Evolutionary conservation across 257 asterid species (phyloP).

Genomic region (Linaria vulgaris): DNA sequence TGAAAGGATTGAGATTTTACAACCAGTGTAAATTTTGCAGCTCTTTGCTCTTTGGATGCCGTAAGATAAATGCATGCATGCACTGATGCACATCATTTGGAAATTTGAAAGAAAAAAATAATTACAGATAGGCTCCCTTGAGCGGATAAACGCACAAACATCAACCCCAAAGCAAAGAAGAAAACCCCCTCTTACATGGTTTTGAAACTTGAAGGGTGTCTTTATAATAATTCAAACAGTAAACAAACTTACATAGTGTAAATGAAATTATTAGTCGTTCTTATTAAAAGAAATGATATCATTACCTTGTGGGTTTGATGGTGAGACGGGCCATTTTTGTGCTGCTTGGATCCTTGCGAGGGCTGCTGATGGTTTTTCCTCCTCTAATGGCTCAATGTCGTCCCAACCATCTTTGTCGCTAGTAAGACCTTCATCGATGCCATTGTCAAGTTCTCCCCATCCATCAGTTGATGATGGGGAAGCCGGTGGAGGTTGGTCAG

Average conservation of each 20-base stretch:
- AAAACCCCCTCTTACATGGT: too few relatives aligned
- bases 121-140: too few relatives aligned
- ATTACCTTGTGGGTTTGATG: slow-evolving; percentile 71
- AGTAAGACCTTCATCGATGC: slow-evolving; percentile 53
- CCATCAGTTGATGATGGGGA: slow-evolving; percentile 88
- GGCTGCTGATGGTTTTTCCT: slow-evolving; percentile 63
- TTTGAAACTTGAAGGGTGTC: too few relatives aligned
- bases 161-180: too few relatives aligned
- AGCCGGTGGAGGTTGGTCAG: slow-evolving; percentile 52
- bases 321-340: slow-evolving; percentile 76
- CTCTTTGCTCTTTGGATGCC: slow-evolving; percentile 14
- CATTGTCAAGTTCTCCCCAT: slow-evolving; percentile 94
- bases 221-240: too few relatives aligned
- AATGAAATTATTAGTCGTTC: neutral
- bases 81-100: too few relatives aligned
- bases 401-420: slow-evolving; percentile 87
- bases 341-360: slow-evolving; percentile 93
- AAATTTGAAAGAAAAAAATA: too few relatives aligned
- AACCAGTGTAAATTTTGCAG: neutral
- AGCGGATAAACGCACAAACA: too few relatives aligned
- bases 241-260: neutral
- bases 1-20: slow-evolving; percentile 1
- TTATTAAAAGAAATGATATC: slow-evolving; percentile 1
- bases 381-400: slow-evolving; percentile 90
- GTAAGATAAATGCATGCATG: too few relatives aligned